Evolutionary conservation across 331 rosid genomes (phyloP), one percentile per base, ranked within the genome.

Genomic region (Erythrophleum ivorense): DNA sequence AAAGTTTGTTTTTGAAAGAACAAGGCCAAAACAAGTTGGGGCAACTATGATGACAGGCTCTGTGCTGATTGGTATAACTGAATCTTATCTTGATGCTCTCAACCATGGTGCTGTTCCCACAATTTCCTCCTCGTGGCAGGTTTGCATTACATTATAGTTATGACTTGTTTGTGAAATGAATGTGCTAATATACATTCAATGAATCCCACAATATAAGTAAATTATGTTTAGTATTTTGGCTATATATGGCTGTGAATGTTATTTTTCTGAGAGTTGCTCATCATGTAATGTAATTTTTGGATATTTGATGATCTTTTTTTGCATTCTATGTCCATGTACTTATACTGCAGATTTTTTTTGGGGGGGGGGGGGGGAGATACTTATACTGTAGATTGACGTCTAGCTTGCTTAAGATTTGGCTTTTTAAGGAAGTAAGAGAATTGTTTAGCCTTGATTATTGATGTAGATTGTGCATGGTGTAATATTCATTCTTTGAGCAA

Each of bases 111-210:
- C 96, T 5, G 96, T 91, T 75, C 96, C 96, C 66, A 85, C 92
- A 38, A 89, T 91, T 81, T 81, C 90, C 74, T 91, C 96, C 75
- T 91, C 96, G 33, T 91, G 96, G 96, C 96, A 91, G 96, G 96
- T 89, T 58, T 58, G 85, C 87, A 7, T 66, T 60, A 19, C 48
- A 49, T 66, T 58, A 29, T 67, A 29, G 13, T 71, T 72, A 55
- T 70, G 40, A 62, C 40, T 78, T 46, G 9, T 29, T 11, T 36
- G 1, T 18, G 19, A 55, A n/a, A n/a, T 3, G 19, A 10, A 55
- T n/a, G 29, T n/a, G 29, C n/a, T 55, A 55, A 55, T 55, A 12
- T 7, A 54, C 29, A 18, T 6, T 18, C 16, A 54, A 54, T 1
- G 7, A 34, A 57, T 54, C 18, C 24, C 18, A 0, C 9, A 2